Evolutionary conservation across 2,329 filamentous ascomycete genomes (phyloP), one percentile per base, ranked within the genome.

Genomic region (Teratosphaeria zuluensis): DNA sequence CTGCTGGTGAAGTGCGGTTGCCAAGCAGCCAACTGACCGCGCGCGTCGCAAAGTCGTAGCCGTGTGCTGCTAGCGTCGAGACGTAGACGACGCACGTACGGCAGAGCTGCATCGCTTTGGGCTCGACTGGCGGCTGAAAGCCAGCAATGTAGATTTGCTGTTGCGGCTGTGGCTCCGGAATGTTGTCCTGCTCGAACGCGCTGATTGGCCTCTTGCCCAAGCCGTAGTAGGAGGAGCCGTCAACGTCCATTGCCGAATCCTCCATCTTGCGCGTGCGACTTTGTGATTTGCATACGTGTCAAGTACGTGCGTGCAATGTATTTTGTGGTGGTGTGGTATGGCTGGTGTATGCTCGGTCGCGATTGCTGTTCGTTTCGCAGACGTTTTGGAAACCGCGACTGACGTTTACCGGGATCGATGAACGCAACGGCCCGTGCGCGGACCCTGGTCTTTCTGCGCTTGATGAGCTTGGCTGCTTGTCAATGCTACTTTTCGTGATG

Each of bases 231-330:
- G 19, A 31, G 56, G 35, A 28, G 48, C 21, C 16, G 46, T 57
- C 56, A 38, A 54, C 19, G 46, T 57, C 56, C 56, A 57, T 54
- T 9, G 38, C 38, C 35, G 55, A 51, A 24, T 33, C 32, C n/a
- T 31, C 55, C 55, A 56, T 56, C 12, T n/a, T 42, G 53, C 21
- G 30, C 30, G 30, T n/a, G 32, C 3, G 53, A 11, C 1, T 4
- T 19, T 30, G 30, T n/a, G 53, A 7, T 19, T 19, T 8, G 42
- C 42, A 48, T 48, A 9, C 42, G 42, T 31, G 24, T 28, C 24
- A 28, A 28, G 2, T 28, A 28, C 4, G 24, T 28, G 24, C 24
- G 24, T 28, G 24, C 24, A 19, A 9, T 53, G 30, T 53, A 19
- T 3, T 3, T 14, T n/a, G 21, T 24, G 51, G 24, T 28, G 30